Evolutionary conservation across 768 basidiomycete genomes (phyloP).

Genomic region (Lactarius hatsudake): DNA sequence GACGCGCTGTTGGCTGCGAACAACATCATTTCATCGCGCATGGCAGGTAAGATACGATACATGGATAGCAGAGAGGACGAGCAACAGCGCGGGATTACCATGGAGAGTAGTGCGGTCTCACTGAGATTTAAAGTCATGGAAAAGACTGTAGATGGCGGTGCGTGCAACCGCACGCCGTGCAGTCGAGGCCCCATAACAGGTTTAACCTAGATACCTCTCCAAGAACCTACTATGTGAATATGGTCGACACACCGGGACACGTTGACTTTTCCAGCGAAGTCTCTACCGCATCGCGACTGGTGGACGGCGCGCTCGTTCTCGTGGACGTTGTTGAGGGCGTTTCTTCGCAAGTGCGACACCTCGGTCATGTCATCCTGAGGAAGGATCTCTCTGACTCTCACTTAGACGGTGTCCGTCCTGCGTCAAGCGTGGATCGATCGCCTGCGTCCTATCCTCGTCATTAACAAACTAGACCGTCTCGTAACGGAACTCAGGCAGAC

Average conservation of each 20-base stretch:
- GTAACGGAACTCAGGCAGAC: constrained; percentile 91
- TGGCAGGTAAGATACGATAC: constrained; percentile 96
- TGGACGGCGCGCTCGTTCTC: constrained; percentile 92
- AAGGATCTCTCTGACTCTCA: constrained; percentile 2
- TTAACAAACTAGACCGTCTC: constrained; percentile 95
- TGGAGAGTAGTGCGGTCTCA: constrained; percentile 96
- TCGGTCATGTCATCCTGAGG: neutral
- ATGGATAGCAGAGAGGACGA: constrained; percentile 96
- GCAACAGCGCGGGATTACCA: constrained; percentile 96
- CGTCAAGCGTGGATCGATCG: constrained; percentile 92
- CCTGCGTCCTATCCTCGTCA: constrained; percentile 86
- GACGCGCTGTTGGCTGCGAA: constrained; percentile 95
- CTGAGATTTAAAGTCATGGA: constrained; percentile 82
- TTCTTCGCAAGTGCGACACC: constrained; percentile 81
- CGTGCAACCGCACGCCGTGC: constrained; percentile 30
- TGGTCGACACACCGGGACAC: constrained; percentile 99
- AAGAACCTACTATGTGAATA: constrained; percentile 82
- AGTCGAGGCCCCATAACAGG: constrained; percentile 35
- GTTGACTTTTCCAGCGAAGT: constrained; percentile 99
- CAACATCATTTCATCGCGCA: constrained; percentile 90
- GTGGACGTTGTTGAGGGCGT: constrained; percentile 98
- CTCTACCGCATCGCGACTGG: constrained; percentile 87
- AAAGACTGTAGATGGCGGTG: constrained; percentile 53
- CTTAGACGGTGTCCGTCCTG: constrained; percentile 89
- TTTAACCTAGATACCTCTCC: constrained; percentile 49